Base-by-base conservation (phyloP, 2,329 filamentous ascomycete genomes). In the Cercospora sesami region DNA sequence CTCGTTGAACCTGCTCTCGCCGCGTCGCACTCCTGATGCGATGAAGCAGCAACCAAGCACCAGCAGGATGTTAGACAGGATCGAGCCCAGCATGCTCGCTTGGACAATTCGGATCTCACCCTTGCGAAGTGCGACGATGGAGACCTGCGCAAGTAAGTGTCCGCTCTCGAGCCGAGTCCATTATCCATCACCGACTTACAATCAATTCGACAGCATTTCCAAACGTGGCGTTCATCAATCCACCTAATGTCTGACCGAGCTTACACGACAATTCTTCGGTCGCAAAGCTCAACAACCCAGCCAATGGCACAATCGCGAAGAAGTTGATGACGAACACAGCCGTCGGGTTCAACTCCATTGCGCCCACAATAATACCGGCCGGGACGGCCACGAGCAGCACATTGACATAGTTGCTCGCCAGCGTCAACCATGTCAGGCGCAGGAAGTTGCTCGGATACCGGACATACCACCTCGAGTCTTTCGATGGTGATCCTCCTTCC, bases 71-170 rank as follows among this genome's bases (percentile, higher is more conserved):
- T 98, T 98, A 72, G 94, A 97, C 45, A 98, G 85, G 74, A 98
- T 96, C 76, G 92, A 96, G 59, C 95, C 94, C 36, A 98, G 89
- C 94, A 98, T 98, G 71, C 93, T 96, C 21, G 94, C 91, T 82
- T 98, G 95, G n/a, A 98, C 94, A 72, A 98, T 94, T 75, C 94
- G 90, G 77, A 97, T 96, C 81, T 98, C 91, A 71, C 89, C 88
- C 74, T 95, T 89, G 72, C 85, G 88, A 57, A 99, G 86, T 18
- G 95, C 95, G 71, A 98, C 91, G 74, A 98, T 94, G 79, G 92
- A 96, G 78, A 96, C 72, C 72, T 73, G 57, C 18, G 30, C 26
- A 9, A 5, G 26, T 57, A 67, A 59, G 71, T 66, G 31, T 26
- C 28, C 42, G 45, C 28, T 53, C 12, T 21, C 18, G 8, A 30